Evolutionary conservation across 2,329 filamentous ascomycete species (phyloP).

Genomic region (Talaromyces sp.): DNA sequence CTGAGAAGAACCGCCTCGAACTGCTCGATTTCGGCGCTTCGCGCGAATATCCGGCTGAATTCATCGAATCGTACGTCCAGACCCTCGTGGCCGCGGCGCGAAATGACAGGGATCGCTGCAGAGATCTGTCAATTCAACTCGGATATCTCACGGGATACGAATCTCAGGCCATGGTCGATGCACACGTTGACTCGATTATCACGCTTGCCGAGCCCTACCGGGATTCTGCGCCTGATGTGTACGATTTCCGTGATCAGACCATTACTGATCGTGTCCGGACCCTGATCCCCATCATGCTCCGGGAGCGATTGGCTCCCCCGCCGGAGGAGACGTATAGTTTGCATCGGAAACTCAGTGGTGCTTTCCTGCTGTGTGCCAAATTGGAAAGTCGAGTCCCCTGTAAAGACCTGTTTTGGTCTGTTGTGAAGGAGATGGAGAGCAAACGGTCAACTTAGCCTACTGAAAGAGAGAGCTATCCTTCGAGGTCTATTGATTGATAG

Average conservation of each 20-base stretch:
- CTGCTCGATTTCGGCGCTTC: slow-evolving; percentile 94
- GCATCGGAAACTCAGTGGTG: slow-evolving; percentile 91
- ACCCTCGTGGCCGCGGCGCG: slow-evolving; percentile 76
- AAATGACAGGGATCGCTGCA: slow-evolving; percentile 60
- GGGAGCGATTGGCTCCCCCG: slow-evolving; percentile 80
- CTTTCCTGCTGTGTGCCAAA: slow-evolving; percentile 84
- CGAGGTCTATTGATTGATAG: not conserved
- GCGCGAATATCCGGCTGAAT: slow-evolving; percentile 73
- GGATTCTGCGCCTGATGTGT: slow-evolving; percentile 68
- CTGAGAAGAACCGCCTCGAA: slow-evolving; percentile 66
- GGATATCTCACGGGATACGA: slow-evolving; percentile 93
- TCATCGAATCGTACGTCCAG: slow-evolving; percentile 73
- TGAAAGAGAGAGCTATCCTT: not conserved
- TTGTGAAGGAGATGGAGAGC: slow-evolving; percentile 15
- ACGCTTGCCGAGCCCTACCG: slow-evolving; percentile 91
- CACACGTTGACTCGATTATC: slow-evolving; percentile 80
- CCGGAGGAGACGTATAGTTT: slow-evolving; percentile 97
- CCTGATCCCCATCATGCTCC: slow-evolving; percentile 88
- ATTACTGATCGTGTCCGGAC: slow-evolving; percentile 89
- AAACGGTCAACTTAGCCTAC: not conserved
- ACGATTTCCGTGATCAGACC: slow-evolving; percentile 90
- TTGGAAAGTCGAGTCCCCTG: slow-evolving; percentile 79
- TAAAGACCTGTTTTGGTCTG: slow-evolving; percentile 63
- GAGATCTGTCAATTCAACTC: slow-evolving; percentile 65
- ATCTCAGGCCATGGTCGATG: slow-evolving; percentile 77